phyloP scores from a whole-genome alignment of 2,329 filamentous ascomycete species.

The Lachnellula suecica region DNA sequence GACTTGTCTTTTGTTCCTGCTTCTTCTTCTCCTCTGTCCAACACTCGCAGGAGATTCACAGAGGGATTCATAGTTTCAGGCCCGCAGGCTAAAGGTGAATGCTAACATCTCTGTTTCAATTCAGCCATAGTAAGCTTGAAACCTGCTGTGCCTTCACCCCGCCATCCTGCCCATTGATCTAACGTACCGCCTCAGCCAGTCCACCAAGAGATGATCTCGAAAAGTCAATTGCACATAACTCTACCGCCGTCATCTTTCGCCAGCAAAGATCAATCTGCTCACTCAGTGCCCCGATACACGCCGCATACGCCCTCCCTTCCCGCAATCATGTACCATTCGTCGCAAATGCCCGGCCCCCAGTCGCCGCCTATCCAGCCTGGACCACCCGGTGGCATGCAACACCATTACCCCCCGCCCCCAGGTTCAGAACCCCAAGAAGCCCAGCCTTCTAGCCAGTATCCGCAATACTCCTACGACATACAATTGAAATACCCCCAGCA shows the following conservation, averaged over 20 bases:
- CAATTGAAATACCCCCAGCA: slow-evolving; percentile 23
- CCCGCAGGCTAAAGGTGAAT: slow-evolving; percentile 3
- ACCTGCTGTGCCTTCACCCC: slow-evolving; percentile 19
- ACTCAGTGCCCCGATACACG: not conserved
- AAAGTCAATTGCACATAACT: slow-evolving; percentile 8
- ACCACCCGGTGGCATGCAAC: slow-evolving; percentile 6
- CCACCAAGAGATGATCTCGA: slow-evolving; percentile 14
- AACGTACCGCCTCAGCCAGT: not conserved
- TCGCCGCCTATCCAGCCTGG: slow-evolving; percentile 5
- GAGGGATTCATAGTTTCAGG: not conserved
- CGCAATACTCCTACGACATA: slow-evolving; percentile 25
- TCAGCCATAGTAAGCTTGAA: slow-evolving; percentile 20
- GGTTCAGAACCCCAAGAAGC: slow-evolving; percentile 13
- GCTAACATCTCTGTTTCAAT: slow-evolving; percentile 10
- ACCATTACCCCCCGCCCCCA: slow-evolving; percentile 12
- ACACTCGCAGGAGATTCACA: too few relatives aligned
- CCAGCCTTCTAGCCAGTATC: slow-evolving; percentile 19
- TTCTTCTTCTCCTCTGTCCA: not conserved
- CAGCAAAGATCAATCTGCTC: slow-evolving; percentile 2
- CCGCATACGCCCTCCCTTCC: not conserved
- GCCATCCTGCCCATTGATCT: slow-evolving; percentile 7
- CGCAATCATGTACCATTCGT: slow-evolving; percentile 10
- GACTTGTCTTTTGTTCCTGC: not conserved
- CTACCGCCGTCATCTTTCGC: slow-evolving; percentile 4
- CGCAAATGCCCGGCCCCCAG: slow-evolving; percentile 9